These are phyloP conservation scores for Fusarium fujikuroi DNA, from an alignment of 2,329 filamentous ascomycete genomes.

Conservation along the genomic window DNA sequence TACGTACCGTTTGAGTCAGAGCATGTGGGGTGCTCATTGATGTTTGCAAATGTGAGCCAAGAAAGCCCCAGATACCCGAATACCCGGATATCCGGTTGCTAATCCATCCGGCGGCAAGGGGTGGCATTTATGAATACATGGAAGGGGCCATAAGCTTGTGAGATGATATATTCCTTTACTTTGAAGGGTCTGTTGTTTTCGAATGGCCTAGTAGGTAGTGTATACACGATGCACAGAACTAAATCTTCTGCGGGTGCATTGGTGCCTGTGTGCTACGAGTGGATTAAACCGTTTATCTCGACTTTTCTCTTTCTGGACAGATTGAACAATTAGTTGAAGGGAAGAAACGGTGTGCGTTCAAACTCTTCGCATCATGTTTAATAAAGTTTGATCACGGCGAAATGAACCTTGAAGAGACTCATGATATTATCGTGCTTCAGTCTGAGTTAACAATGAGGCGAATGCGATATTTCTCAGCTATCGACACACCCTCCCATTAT, in stretches of 20 bases:
- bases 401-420: background rate
- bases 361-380: background rate
- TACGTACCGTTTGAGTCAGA: background rate
- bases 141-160: background rate
- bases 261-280: background rate
- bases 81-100: background rate
- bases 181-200: background rate
- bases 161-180: background rate
- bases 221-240: background rate
- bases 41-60: background rate
- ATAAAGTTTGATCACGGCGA: background rate
- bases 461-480: background rate
- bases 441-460: background rate
- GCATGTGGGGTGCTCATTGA: fast-evolving
- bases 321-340: too few species aligned
- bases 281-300: fast-evolving
- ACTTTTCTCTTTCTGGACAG: fast-evolving
- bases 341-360: background rate
- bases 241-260: background rate
- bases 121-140: background rate
- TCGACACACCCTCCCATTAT: background rate
- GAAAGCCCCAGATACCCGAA: background rate
- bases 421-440: background rate
- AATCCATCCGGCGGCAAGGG: too few species aligned
- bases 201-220: background rate